A percentile compares a stretch with the other conserved stretches of the same genome.
Conservation (phyloP, 2,329 filamentous ascomycete species). For the Chrysoporthe puriensis region DNA sequence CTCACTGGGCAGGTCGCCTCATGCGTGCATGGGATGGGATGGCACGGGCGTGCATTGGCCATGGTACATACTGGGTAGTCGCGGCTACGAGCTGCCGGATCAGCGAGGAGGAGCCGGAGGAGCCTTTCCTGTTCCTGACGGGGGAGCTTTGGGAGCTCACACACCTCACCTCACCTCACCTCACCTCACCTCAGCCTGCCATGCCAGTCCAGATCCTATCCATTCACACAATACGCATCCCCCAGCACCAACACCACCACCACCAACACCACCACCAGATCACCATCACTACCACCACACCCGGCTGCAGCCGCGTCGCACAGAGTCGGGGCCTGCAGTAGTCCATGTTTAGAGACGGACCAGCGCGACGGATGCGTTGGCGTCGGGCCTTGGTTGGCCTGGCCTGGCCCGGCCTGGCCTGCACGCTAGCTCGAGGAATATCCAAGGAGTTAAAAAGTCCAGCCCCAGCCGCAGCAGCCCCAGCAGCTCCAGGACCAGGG, state of each 20-base stretch:
- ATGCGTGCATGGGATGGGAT: too few relatives aligned
- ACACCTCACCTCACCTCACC: background rate
- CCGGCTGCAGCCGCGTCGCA: too few relatives aligned
- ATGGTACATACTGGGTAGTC: background rate
- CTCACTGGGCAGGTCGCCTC: too few relatives aligned
- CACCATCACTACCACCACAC: background rate
- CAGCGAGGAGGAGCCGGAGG: constrained; percentile 14
- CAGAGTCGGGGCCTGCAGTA: too few relatives aligned
- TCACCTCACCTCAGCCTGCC: constrained; percentile 6
- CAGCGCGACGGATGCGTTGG: too few relatives aligned
- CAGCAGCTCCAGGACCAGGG: too few relatives aligned
- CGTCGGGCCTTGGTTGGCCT: background rate
- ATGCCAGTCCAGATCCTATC: background rate
- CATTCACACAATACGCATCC: background rate
- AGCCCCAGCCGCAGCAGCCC: too few relatives aligned
- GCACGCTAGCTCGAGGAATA: background rate
- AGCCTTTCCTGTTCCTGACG: constrained; percentile 26
- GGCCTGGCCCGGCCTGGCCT: background rate
- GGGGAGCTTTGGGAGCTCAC: background rate
- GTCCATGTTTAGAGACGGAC: too few relatives aligned
- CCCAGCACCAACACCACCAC: background rate
- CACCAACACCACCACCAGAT: background rate
- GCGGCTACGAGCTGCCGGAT: background rate
- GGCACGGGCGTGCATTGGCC: too few relatives aligned
- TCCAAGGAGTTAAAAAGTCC: too few relatives aligned